A percentile compares a stretch with the other conserved stretches of the same genome.
phyloP scores from a whole-genome alignment of 192 early-diverging fungal species.

The Funneliformis geosporum region DNA sequence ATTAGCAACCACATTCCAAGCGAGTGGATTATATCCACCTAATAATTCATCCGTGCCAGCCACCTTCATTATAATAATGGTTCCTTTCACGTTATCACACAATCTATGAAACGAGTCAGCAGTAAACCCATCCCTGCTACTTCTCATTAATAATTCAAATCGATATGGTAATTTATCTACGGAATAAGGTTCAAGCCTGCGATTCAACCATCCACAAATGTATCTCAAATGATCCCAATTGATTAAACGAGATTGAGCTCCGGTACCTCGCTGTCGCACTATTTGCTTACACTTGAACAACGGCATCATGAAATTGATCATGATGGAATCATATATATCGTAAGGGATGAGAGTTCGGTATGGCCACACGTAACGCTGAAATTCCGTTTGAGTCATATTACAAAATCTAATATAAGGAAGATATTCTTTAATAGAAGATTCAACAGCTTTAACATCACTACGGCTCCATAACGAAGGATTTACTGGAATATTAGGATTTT shows the following conservation, averaged over 20 bases:
- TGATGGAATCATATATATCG: not conserved
- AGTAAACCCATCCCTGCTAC: slow-evolving; percentile 9
- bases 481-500: not conserved
- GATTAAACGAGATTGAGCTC: not conserved
- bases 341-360: not conserved
- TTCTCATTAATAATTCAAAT: not conserved
- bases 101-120: not conserved
- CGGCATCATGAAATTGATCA: not conserved
- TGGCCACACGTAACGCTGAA: slow-evolving; percentile 4
- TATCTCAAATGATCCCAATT: not conserved
- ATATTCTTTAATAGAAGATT: not conserved
- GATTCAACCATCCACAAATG: not conserved
- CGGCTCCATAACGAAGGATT: not conserved
- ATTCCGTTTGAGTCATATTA: not conserved
- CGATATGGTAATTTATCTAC: slow-evolving; percentile 1
- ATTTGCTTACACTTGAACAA: not conserved
- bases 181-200: not conserved
- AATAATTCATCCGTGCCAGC: not conserved
- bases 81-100: not conserved
- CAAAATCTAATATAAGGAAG: slow-evolving; percentile 8
- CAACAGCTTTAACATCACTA: not conserved
- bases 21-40: slow-evolving; percentile 17
- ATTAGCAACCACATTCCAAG: not conserved
- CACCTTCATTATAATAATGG: not conserved
- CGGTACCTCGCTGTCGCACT: not conserved